These are phyloP conservation scores for Aspergillus phoenicis DNA, from an alignment of 2,329 filamentous ascomycete species.

Conservation along the genomic window DNA sequence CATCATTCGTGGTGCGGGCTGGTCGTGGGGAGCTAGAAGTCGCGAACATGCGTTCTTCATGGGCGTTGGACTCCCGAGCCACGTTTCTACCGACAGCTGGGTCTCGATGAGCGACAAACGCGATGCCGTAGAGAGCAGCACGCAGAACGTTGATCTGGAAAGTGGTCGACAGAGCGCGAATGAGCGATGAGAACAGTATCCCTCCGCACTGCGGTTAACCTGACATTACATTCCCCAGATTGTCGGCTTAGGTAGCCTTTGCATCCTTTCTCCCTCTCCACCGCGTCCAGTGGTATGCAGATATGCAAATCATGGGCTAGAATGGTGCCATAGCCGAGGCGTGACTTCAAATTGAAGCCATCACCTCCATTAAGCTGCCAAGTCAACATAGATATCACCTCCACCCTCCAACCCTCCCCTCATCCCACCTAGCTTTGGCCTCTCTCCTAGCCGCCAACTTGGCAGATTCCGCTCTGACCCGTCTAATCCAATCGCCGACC, in stretches of 20 bases:
- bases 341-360: background rate
- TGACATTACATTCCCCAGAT: too few species aligned
- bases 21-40: slow-evolving; percentile 83
- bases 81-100: slow-evolving; percentile 34
- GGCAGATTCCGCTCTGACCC: slow-evolving; percentile 78
- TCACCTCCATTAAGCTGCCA: background rate
- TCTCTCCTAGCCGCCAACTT: slow-evolving; percentile 79
- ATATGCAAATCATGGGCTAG: background rate
- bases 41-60: slow-evolving; percentile 67
- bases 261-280: background rate
- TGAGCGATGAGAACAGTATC: slow-evolving; percentile 8
- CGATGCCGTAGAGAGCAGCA: slow-evolving; percentile 1
- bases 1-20: slow-evolving; percentile 75
- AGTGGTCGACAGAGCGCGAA: slow-evolving; percentile 18
- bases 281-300: background rate
- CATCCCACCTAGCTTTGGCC: slow-evolving; percentile 91
- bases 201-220: background rate
- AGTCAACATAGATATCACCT: slow-evolving; percentile 54
- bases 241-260: too few species aligned
- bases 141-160: slow-evolving; percentile 25
- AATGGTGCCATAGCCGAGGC: background rate
- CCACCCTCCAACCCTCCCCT: slow-evolving; percentile 93
- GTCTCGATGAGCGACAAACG: slow-evolving; percentile 18
- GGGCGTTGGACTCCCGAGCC: slow-evolving; percentile 36
- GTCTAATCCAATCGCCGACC: slow-evolving; percentile 78